Base-by-base conservation (phyloP, 2,329 filamentous ascomycete species). In the Mycocentrospora acerina region DNA sequence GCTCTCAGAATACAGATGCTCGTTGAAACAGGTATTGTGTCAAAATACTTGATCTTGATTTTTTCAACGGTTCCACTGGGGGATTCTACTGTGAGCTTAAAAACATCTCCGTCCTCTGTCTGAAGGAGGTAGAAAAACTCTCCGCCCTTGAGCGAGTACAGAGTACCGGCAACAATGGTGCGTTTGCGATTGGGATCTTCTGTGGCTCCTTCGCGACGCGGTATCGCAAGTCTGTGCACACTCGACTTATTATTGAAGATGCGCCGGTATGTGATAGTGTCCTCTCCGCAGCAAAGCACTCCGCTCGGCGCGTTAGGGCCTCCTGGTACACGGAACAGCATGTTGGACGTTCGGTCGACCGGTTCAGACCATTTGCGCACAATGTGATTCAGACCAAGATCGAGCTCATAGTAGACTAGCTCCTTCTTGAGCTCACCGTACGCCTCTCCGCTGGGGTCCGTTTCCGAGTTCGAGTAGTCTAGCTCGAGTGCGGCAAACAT, bases 11-110 rank as follows among this genome's bases (percentile, higher is more conserved):
- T 95, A 64, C 90, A 89, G 29, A 99, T 78, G 60, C 81, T 94
- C 0, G 87, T 84, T 1, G 90, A 89, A 25, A 95, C 77, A 0
- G 94, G 91, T 3, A 96, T 86, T 0, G 93, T 98, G 59, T 98
- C 93, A 57, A 97, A 98, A 68, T 97, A 98, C 66, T 96, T 96
- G 70, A 99, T 88, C 66, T 89, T 93, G 41, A 98, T 73, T 42
- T 83, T 79, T 56, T 80, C 81, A 2, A 97, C 90, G 0, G 31
- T 40, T 24, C 47, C 46, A 3, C 47, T 47, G 1, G 87, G 91
- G 83, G 96, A 91, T 49, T 96, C 90, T 44, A 98, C 83, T 1
- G 86, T 96, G 33, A 97, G 80, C 66, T 97, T 97, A 78, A 98
- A 97, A 6, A 98, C 75, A 66, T 98, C 94, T n/a, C 93, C 93